phyloP scores from a whole-genome alignment of 257 asterid species.

The Schizonepeta tenuifolia region DNA sequence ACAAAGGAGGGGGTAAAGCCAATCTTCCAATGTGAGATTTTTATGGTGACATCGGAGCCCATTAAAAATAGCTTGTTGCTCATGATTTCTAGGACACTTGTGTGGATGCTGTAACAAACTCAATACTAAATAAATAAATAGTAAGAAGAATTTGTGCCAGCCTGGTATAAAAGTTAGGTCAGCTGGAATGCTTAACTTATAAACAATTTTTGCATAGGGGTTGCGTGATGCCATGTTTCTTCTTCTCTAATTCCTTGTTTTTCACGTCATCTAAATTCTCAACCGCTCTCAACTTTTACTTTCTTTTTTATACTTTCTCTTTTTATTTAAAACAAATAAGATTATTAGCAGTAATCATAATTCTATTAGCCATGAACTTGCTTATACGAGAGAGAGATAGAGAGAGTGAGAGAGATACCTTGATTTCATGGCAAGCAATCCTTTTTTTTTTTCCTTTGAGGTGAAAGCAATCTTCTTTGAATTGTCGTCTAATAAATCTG shows the following conservation, averaged over 20 bases:
- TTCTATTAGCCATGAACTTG: not conserved
- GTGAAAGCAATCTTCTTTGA: too few species aligned
- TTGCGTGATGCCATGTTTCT: conserved; percentile 25
- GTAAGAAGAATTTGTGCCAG: too few species aligned
- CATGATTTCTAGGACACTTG: too few species aligned
- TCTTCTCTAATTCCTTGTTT: conserved; percentile 21
- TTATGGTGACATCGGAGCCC: too few species aligned
- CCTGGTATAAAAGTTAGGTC: not conserved
- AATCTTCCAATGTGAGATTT: too few species aligned
- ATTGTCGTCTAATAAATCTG: not conserved
- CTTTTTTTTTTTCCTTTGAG: too few species aligned
- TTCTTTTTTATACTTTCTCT: not conserved
- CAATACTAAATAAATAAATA: too few species aligned
- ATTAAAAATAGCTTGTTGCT: too few species aligned
- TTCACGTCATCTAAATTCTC: conserved; percentile 30
- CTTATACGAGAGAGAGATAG: not conserved
- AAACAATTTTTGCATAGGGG: not conserved
- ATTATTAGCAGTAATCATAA: not conserved
- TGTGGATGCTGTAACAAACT: too few species aligned
- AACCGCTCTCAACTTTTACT: not conserved
- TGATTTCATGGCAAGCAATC: not conserved
- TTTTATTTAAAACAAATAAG: not conserved
- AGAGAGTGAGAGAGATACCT: not conserved
- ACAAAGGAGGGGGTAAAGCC: too few species aligned
- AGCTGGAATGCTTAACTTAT: conserved; percentile 19